Conservation (phyloP, 2,329 filamentous ascomycete genomes). For the Diaporthe ampelina region DNA sequence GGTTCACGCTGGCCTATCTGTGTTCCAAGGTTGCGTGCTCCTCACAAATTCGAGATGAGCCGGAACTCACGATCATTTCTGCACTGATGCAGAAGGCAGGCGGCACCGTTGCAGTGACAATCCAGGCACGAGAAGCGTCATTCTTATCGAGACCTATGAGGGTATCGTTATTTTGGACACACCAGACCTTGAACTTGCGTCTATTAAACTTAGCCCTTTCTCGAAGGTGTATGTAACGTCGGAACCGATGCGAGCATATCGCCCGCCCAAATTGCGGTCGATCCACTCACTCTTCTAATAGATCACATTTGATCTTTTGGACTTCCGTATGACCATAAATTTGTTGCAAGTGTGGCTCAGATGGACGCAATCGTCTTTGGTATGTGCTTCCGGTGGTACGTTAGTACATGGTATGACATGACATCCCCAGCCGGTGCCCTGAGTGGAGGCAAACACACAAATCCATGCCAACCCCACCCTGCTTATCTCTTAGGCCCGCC, state of each 20-base stretch:
- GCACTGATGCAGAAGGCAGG: background rate
- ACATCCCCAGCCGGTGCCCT: too few relatives aligned
- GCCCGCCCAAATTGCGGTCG: too few relatives aligned
- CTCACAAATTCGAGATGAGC: background rate
- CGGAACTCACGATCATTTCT: background rate
- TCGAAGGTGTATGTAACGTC: background rate
- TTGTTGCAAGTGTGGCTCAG: too few relatives aligned
- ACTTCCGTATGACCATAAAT: too few relatives aligned
- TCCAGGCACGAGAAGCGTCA: background rate
- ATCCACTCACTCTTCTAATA: too few relatives aligned
- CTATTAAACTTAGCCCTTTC: background rate
- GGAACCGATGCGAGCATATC: too few relatives aligned
- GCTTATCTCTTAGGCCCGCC: conserved; percentile 16
- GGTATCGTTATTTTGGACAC: background rate
- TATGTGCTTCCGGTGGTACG: too few relatives aligned
- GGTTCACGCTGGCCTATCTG: background rate
- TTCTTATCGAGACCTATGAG: background rate
- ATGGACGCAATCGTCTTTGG: too few relatives aligned
- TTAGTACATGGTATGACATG: too few relatives aligned
- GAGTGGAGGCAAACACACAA: too few relatives aligned
- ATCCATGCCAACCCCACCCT: background rate
- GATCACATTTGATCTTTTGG: too few relatives aligned
- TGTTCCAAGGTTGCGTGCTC: background rate
- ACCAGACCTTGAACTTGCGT: background rate
- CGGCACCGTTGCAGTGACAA: background rate